Evolutionary conservation across 352 stramenopile species (phyloP).

Genomic region (Globisporangium paroecandrum): DNA sequence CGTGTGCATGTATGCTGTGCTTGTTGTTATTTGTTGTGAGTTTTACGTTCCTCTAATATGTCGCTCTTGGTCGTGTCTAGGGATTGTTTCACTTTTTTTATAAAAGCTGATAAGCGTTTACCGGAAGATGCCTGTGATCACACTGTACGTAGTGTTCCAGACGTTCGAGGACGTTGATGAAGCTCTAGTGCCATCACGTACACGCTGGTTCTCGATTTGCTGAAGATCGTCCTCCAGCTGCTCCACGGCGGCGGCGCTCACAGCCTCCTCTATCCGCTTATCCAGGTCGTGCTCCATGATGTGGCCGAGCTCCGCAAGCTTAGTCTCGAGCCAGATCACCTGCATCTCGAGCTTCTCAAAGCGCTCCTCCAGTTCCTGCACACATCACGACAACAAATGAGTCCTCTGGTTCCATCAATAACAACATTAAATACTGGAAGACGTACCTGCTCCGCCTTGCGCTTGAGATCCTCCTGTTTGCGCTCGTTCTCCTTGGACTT

Average conservation of each 20-base stretch:
- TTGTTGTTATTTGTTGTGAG: not conserved
- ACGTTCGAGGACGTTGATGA: slow-evolving; percentile 8
- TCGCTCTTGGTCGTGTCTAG: not conserved
- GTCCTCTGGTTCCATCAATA: not conserved
- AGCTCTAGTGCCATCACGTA: slow-evolving; percentile 7
- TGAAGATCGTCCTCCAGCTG: slow-evolving; percentile 9
- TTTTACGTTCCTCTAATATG: not conserved
- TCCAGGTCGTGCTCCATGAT: slow-evolving; percentile 34
- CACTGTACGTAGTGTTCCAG: slow-evolving; percentile 22
- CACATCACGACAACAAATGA: not conserved
- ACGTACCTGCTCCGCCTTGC: slow-evolving; percentile 35
- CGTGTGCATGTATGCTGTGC: no score
- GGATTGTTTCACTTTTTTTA: not conserved
- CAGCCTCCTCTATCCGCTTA: slow-evolving; percentile 15
- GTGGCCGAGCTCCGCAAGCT: slow-evolving; percentile 29
- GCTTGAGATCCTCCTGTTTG: slow-evolving; percentile 43
- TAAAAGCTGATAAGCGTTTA: slow-evolving; percentile 14
- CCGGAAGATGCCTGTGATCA: slow-evolving; percentile 37
- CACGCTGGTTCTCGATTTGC: slow-evolving; percentile 16
- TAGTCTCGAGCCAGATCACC: slow-evolving; percentile 46
- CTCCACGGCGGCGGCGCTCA: slow-evolving; percentile 11
- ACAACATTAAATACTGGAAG: not conserved
- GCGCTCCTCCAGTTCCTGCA: slow-evolving; percentile 38
- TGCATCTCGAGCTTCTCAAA: slow-evolving; percentile 48
- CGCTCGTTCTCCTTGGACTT: slow-evolving; percentile 64